These are phyloP conservation scores for Parascedosporium putredinis DNA, from an alignment of 2,329 filamentous ascomycete genomes.

Conservation along the genomic window DNA sequence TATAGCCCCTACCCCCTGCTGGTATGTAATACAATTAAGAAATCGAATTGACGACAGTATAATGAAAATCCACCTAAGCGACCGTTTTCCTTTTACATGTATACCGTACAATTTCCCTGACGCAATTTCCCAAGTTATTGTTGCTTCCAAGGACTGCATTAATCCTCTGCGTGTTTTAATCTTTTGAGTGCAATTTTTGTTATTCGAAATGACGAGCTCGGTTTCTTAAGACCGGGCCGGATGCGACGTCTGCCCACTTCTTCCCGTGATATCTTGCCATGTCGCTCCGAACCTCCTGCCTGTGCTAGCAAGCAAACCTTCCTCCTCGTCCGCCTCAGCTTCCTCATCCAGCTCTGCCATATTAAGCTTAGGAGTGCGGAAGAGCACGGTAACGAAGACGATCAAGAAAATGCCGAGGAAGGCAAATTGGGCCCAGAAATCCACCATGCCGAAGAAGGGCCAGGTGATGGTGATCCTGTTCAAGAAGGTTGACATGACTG, in stretches of 20 bases:
- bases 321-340: constrained; percentile 84
- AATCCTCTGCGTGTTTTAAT: too few relatives aligned
- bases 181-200: too few relatives aligned
- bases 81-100: not conserved
- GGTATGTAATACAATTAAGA: not conserved
- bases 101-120: not conserved
- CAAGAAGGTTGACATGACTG: constrained; percentile 82
- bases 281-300: constrained; percentile 72
- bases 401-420: constrained; percentile 79
- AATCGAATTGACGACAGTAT: not conserved
- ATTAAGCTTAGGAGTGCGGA: constrained; percentile 70
- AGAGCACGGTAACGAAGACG: constrained; percentile 66
- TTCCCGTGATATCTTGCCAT: constrained; percentile 77
- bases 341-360: constrained; percentile 76
- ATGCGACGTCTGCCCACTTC: not conserved
- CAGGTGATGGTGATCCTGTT: constrained; percentile 90
- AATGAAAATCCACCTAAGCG: not conserved
- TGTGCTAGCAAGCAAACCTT: constrained; percentile 77
- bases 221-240: too few relatives aligned
- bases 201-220: too few relatives aligned
- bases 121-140: not conserved
- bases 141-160: too few relatives aligned
- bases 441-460: constrained; percentile 84
- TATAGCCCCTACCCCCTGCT: not conserved
- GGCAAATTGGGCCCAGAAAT: constrained; percentile 93